A percentile compares a stretch with the other conserved stretches of the same genome.
These are phyloP conservation scores for Aulographum hederae DNA, from an alignment of 2,329 filamentous ascomycete genomes.

Conservation along the genomic window DNA sequence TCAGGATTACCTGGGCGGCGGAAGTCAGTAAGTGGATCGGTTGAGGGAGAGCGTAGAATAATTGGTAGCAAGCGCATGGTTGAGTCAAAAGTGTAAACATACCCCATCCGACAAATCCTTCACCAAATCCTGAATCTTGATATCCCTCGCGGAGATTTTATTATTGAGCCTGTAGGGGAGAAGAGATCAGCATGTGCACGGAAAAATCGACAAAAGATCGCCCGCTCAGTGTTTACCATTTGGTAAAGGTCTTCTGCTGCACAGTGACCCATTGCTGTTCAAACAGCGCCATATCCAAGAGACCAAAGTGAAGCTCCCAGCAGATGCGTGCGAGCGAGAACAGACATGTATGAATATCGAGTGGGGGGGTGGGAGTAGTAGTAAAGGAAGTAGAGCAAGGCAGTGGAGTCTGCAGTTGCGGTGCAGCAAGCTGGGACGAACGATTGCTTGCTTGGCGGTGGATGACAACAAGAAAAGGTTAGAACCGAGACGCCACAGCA, in stretches of 20 bases:
- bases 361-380: no score
- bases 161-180: conserved; percentile 72
- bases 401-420: no score
- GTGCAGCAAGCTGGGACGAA: no score
- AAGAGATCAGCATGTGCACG: no score
- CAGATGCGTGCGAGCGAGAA: no score
- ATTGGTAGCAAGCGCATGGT: neutral
- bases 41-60: neutral
- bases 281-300: conserved; percentile 29
- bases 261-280: conserved; percentile 54
- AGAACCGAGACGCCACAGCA: no score
- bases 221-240: conserved; percentile 46
- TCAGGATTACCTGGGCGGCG: conserved; percentile 74
- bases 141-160: conserved; percentile 61
- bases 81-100: conserved; percentile 22
- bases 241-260: conserved; percentile 98
- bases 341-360: no score
- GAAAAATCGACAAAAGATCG: neutral
- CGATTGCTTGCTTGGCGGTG: no score
- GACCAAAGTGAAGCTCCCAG: no score
- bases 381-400: no score
- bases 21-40: conserved; percentile 3
- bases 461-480: no score
- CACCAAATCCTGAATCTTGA: conserved; percentile 76
- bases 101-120: conserved; percentile 86